phyloP scores from a whole-genome alignment of 2,329 filamentous ascomycete species.

The Lachnellula hyalina region DNA sequence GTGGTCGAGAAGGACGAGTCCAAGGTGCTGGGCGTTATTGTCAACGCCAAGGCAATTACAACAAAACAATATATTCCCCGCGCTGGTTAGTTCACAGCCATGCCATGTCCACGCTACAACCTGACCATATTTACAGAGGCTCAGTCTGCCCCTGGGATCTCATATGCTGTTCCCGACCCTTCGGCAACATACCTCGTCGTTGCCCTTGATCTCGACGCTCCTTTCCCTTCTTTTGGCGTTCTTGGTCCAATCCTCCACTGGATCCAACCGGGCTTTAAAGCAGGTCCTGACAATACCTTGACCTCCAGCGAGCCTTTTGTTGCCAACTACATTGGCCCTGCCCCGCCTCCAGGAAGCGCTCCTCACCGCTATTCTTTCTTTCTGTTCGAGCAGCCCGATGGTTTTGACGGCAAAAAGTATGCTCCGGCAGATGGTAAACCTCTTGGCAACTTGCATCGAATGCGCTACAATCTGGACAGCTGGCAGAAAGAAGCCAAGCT shows the following conservation, averaged over 20 bases:
- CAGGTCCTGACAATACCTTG: conserved; percentile 6
- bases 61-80: conserved; percentile 31
- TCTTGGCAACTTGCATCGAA: conserved; percentile 32
- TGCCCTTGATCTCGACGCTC: conserved; percentile 43
- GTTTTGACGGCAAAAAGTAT: conserved; percentile 31
- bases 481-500: conserved; percentile 35
- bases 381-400: conserved; percentile 42
- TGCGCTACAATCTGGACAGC: conserved; percentile 38
- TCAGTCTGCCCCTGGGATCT: conserved; percentile 18
- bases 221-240: conserved; percentile 36
- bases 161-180: conserved; percentile 9
- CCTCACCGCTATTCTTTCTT: conserved; percentile 47
- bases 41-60: conserved; percentile 21
- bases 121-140: conserved; percentile 11
- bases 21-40: conserved; percentile 29
- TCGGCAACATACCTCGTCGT: conserved; percentile 35
- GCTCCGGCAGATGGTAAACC: conserved; percentile 32
- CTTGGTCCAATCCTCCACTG: conserved; percentile 44
- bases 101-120: not conserved
- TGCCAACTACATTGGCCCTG: conserved; percentile 39
- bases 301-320: conserved; percentile 24
- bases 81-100: conserved; percentile 19
- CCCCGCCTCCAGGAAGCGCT: conserved; percentile 38
- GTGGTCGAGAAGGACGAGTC: conserved; percentile 24
- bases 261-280: conserved; percentile 35